Base-by-base conservation (phyloP, 805 yeast genomes). In the Wickerhamomyces silvicola region DNA sequence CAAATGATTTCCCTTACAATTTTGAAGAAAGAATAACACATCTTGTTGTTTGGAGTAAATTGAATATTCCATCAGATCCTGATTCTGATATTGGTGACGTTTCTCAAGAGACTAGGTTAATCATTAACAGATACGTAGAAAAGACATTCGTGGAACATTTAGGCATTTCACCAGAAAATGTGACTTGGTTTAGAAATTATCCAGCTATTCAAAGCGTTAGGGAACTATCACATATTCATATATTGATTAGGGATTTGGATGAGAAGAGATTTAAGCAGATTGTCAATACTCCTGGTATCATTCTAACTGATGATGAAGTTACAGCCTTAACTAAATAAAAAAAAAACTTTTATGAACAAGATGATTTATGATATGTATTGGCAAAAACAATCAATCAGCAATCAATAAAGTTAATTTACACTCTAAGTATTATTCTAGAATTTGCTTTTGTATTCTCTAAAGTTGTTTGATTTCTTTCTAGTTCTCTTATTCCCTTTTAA, bases 161-260 rank as follows among this genome's bases (percentile, higher is more conserved):
- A 7, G 46, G 60, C 18, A 59, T 64, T 4, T 56, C 70, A 24
- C 45, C 70, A 27, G 50, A 64, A 2, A 25, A 37, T 16, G 42
- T 48, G 4, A 9, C 41, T 4, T 81, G 90, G 90, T 82, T 81
- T 54, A 68, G 81, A 42, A 82, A 82, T 50, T 81, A 82, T 73
- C 70, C 78, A 7, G 64, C 69, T 6, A 52, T 82, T 24, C 92
- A 82, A 50, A 78, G 86, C 50, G 78, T 82, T 6, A 68, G 62
- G 41, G 64, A 72, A 19, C 60, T 81, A 22, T 78, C 86, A 16
- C 92, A 81, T 49, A 58, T 81, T n/a, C 92, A 81, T 54, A 71
- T 81, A 3, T 46, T 81, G 18, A 41, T 81, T 10, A 67, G 59
- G 19, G 42, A 36, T 22, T 7, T 41, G 12, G 8, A 25, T 2